Evolutionary conservation across 345 rosid species (phyloP), one percentile per base, ranked within the genome.

Genomic region (Gossypium herbaceum): DNA sequence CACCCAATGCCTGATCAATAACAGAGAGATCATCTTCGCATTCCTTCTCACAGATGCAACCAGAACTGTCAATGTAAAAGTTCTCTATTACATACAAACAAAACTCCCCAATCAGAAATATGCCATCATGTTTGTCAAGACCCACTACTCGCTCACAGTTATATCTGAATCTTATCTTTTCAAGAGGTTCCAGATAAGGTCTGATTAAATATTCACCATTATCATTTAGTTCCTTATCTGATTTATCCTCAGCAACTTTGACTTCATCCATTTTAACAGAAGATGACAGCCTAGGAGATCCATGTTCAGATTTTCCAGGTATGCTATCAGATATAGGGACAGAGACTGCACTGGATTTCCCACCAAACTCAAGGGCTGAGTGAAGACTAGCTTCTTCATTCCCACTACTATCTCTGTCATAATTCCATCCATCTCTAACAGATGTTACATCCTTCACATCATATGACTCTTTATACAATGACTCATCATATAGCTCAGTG

Each of bases 1-100:
- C 99, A 82, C 99, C 99, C 84, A 96, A 85, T 54, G 98, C 99
- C 88, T 92, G 99, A 84, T 96, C 99, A 83, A 96, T 96, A 72
- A 96, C 91, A 50, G 99, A 96, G 87, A 96, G 91, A 77, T 91
- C 98, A 82, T 93, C 97, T 86, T 92, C 97, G 51, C 83, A 87
- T 87, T 93, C 92, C 88, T 96, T 96, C 84, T 96, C 99, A 85
- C 92, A 93, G 58, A 96, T 89, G 85, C 94, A 86, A 73, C 92
- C 97, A 63, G 90, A 84, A 34, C 86, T 83, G 61, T 93, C 97
- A 62, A 96, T 90, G 75, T 84, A 96, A 69, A 96, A 93, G 81
- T 96, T 96, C 82, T 96, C 99, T 44, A 96, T 96, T 73, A 96
- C 87, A 78, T 96, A 96, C 72, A 93, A 82, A 79, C 88, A 90